phyloP scores from a whole-genome alignment of 768 basidiomycete species.

The Baorangia bicolor region DNA sequence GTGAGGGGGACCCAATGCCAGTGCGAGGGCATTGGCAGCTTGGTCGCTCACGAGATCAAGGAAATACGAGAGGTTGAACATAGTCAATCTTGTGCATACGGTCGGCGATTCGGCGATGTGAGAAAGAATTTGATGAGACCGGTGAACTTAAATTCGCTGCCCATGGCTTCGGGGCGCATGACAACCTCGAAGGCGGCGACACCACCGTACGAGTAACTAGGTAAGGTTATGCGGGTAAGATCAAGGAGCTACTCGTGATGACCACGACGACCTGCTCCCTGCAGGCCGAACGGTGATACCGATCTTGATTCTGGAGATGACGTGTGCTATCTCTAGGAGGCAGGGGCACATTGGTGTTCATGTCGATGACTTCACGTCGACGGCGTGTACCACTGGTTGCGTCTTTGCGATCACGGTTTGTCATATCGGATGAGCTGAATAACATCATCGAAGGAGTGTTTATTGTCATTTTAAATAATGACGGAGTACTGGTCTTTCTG shows the following conservation, averaged over 20 bases:
- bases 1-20: slow-evolving; percentile 18
- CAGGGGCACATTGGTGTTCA: slow-evolving; percentile 49
- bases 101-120: slow-evolving; percentile 40
- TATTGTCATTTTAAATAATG: slow-evolving; percentile 95
- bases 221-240: slow-evolving; percentile 71
- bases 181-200: slow-evolving; percentile 44
- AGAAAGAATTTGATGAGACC: slow-evolving; percentile 45
- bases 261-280: slow-evolving; percentile 82
- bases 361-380: slow-evolving; percentile 84
- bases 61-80: slow-evolving; percentile 43
- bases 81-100: slow-evolving; percentile 42
- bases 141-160: slow-evolving; percentile 39
- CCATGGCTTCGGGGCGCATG: slow-evolving; percentile 35
- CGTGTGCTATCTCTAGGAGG: slow-evolving; percentile 75
- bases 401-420: slow-evolving; percentile 51
- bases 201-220: slow-evolving; percentile 48
- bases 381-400: slow-evolving; percentile 54
- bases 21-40: slow-evolving; percentile 21
- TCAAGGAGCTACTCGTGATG: slow-evolving; percentile 83
- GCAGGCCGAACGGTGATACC: slow-evolving; percentile 86
- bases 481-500: slow-evolving; percentile 78
- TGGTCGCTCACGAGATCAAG: slow-evolving; percentile 34
- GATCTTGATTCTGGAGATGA: slow-evolving; percentile 84
- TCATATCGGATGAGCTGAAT: slow-evolving; percentile 64
- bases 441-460: slow-evolving; percentile 90